phyloP scores from a whole-genome alignment of 2,329 filamentous ascomycete genomes.

The Berkeleyomyces basicola region DNA sequence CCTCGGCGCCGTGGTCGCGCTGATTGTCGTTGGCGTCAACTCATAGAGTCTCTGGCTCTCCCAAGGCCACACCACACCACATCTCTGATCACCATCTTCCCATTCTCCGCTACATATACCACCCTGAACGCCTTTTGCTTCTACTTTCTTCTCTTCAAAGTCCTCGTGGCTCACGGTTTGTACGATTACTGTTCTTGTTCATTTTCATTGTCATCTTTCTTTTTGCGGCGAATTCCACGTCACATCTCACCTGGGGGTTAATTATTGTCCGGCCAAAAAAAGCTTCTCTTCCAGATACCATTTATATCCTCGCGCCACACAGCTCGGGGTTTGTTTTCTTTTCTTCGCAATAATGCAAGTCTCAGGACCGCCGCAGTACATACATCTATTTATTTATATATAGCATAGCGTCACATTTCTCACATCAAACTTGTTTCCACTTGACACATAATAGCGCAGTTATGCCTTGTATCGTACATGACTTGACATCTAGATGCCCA shows the following conservation, averaged over 20 bases:
- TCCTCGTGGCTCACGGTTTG: not conserved
- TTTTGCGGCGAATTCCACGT: conserved; percentile 11
- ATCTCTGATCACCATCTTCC: conserved; percentile 6
- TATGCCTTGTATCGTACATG: not conserved
- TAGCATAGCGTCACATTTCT: conserved; percentile 1
- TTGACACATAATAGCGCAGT: too few relatives aligned
- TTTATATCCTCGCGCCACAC: not conserved
- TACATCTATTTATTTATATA: not conserved
- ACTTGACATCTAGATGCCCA: not conserved
- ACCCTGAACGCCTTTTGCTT: not conserved
- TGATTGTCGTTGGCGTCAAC: conserved; percentile 35
- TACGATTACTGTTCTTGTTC: conserved; percentile 6
- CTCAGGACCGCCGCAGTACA: not conserved
- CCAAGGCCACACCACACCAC: not conserved
- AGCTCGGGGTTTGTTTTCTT: not conserved
- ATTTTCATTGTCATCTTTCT: conserved; percentile 11
- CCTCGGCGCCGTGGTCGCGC: conserved; percentile 33
- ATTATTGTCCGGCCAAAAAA: not conserved
- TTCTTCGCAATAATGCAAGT: not conserved
- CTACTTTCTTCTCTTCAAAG: conserved; percentile 9
- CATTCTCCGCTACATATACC: not conserved
- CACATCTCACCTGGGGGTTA: not conserved
- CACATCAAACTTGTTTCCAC: not conserved
- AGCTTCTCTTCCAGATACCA: conserved; percentile 1
- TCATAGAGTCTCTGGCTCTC: not conserved